Conservation (phyloP, 2,329 filamentous ascomycete genomes). For the Lizonia empirigonia region DNA sequence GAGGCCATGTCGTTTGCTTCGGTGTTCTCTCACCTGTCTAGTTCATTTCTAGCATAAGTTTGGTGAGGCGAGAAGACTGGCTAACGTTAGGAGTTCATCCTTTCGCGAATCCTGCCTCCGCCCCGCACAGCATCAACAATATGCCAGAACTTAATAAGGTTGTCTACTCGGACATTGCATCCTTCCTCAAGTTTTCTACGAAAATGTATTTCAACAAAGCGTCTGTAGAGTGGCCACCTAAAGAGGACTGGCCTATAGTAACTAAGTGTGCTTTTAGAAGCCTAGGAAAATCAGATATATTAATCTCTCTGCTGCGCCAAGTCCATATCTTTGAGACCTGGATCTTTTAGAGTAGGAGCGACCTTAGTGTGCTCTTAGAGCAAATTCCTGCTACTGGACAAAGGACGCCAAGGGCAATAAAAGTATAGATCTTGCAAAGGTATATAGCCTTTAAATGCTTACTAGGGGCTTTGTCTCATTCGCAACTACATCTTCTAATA, state of each 20-base stretch:
- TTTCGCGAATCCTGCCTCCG: not conserved
- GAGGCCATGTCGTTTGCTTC: too few species aligned
- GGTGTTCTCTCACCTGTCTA: too few species aligned
- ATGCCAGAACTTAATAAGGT: not conserved
- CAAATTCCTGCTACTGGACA: not conserved
- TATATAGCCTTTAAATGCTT: too few species aligned
- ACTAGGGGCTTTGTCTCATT: too few species aligned
- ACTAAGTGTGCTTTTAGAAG: not conserved
- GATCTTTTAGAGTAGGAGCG: not conserved
- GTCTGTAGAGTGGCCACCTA: not conserved
- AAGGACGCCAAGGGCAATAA: not conserved
- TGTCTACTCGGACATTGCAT: not conserved
- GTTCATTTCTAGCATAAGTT: too few species aligned
- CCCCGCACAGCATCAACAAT: not conserved
- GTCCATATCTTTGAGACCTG: constrained; percentile 13
- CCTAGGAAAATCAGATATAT: constrained; percentile 11
- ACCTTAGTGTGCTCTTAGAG: not conserved
- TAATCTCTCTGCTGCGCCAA: constrained; percentile 15
- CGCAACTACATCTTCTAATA: too few species aligned
- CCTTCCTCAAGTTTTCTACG: not conserved
- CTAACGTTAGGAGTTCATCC: too few species aligned
- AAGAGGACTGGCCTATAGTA: constrained; percentile 1
- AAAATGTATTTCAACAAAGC: not conserved
- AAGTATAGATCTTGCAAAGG: not conserved
- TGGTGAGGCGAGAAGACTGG: too few species aligned